Conservation (phyloP, 2,329 filamentous ascomycete genomes). For the Microdochium trichocladiopsis region DNA sequence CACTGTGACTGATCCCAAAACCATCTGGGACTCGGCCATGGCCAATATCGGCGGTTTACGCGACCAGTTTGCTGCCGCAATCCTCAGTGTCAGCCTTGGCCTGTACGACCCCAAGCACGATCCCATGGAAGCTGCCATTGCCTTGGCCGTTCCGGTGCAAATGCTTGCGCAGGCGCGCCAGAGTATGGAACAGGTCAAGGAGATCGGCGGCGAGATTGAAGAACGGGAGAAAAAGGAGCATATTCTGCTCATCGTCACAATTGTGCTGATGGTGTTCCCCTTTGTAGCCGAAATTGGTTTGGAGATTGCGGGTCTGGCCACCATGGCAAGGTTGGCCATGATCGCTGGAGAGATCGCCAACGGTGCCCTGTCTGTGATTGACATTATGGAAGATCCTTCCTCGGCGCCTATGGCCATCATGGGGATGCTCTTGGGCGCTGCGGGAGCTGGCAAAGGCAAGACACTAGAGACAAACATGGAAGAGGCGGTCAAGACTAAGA, state of each 20-base stretch:
- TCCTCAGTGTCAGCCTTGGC: background rate
- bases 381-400: background rate
- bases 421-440: background rate
- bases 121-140: background rate
- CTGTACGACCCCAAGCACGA: background rate
- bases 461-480: background rate
- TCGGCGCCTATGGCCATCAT: background rate
- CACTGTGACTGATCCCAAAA: background rate
- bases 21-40: background rate
- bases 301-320: background rate
- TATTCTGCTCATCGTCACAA: conserved; percentile 28
- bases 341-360: background rate
- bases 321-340: background rate
- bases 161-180: conserved; percentile 16
- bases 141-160: conserved; percentile 10
- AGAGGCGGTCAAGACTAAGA: background rate
- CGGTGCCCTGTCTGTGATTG: background rate
- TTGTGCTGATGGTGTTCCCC: conserved; percentile 40
- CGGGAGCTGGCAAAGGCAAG: background rate
- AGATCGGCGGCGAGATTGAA: conserved; percentile 12
- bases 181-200: conserved; percentile 16
- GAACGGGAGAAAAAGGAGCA: conserved; percentile 12
- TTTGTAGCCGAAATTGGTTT: conserved; percentile 39
- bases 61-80: background rate
- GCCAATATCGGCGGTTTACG: background rate